Percentiles rank a stretch among this genome's conserved stretches.
These are phyloP conservation scores for Sarocladiaceae sp. DNA, from an alignment of 2,329 filamentous ascomycete genomes.

Conservation along the genomic window DNA sequence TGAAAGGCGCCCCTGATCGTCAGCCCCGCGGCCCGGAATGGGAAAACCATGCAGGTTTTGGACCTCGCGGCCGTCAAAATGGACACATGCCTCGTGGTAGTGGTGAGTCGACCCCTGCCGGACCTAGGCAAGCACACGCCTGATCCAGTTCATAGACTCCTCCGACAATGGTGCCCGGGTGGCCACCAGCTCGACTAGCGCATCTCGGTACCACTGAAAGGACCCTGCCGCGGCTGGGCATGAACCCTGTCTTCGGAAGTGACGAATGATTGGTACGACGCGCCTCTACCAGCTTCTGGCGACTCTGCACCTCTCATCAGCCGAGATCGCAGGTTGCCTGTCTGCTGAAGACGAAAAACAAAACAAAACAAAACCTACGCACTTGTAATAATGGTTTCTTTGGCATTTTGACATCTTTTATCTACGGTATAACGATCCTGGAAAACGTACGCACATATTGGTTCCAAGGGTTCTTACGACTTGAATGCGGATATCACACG, in stretches of 20 bases:
- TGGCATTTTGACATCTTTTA: constrained; percentile 10
- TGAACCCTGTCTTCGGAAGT: neutral
- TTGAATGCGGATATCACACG: constrained; percentile 11
- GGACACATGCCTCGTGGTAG: constrained; percentile 60
- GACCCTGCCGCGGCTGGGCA: neutral
- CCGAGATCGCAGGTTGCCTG: neutral
- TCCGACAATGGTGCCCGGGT: constrained; percentile 38
- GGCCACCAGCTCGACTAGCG: constrained; percentile 27
- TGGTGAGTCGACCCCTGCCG: constrained; percentile 37
- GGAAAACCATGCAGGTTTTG: constrained; percentile 52
- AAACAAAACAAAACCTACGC: constrained; percentile 3
- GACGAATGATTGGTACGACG: too few species aligned
- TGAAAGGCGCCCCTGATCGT: constrained; percentile 50
- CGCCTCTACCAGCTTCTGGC: too few species aligned
- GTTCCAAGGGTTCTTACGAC: constrained; percentile 9
- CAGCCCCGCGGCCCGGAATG: constrained; percentile 63
- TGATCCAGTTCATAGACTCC: constrained; percentile 30
- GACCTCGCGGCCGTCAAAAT: constrained; percentile 48
- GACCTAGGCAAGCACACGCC: neutral
- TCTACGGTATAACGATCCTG: constrained; percentile 8
- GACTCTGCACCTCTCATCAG: too few species aligned
- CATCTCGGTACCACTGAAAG: constrained; percentile 32
- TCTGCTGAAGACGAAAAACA: neutral
- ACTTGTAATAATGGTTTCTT: constrained; percentile 10
- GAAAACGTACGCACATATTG: constrained; percentile 2